Conservation (phyloP, 352 stramenopile genomes). For the Thalassiosira sp. region DNA sequence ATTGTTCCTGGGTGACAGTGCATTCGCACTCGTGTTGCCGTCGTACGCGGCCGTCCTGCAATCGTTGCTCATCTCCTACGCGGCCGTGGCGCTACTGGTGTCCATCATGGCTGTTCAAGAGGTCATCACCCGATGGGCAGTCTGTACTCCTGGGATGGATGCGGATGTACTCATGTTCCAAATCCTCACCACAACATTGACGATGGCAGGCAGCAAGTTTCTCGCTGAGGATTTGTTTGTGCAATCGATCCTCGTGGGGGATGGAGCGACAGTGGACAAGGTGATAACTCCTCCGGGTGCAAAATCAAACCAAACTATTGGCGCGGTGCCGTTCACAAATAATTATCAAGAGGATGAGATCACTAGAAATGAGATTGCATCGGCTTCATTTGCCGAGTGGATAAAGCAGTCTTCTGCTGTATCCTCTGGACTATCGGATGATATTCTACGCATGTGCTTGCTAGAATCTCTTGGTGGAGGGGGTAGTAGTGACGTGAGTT, state of each 20-base stretch:
- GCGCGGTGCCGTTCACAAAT: conserved; percentile 12
- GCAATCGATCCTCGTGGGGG: conserved; percentile 36
- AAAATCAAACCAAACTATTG: background rate
- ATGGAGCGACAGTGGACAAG: conserved; percentile 26
- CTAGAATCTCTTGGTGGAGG: conserved; percentile 61
- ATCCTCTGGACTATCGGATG: conserved; percentile 47
- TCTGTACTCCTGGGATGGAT: conserved; percentile 25
- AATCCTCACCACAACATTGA: background rate
- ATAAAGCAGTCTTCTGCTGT: conserved; percentile 22
- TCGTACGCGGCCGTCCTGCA: conserved; percentile 6
- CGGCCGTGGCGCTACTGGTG: conserved; percentile 5
- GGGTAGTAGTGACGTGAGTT: conserved; percentile 15
- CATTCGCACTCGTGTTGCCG: background rate
- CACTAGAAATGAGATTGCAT: conserved; percentile 40
- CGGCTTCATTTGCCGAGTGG: conserved; percentile 41
- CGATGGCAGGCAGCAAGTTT: conserved; percentile 9
- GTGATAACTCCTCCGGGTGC: conserved; percentile 7
- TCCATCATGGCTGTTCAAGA: conserved; percentile 32
- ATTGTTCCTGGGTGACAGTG: background rate
- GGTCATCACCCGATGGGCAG: conserved; percentile 28
- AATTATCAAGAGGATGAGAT: conserved; percentile 52
- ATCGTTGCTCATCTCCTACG: conserved; percentile 28
- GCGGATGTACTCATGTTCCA: conserved; percentile 26
- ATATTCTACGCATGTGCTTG: conserved; percentile 61
- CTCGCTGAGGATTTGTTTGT: conserved; percentile 36